These are phyloP conservation scores for Aspergillus mulundensis DNA, from an alignment of 495 filamentous ascomycete species.

Conservation along the genomic window DNA sequence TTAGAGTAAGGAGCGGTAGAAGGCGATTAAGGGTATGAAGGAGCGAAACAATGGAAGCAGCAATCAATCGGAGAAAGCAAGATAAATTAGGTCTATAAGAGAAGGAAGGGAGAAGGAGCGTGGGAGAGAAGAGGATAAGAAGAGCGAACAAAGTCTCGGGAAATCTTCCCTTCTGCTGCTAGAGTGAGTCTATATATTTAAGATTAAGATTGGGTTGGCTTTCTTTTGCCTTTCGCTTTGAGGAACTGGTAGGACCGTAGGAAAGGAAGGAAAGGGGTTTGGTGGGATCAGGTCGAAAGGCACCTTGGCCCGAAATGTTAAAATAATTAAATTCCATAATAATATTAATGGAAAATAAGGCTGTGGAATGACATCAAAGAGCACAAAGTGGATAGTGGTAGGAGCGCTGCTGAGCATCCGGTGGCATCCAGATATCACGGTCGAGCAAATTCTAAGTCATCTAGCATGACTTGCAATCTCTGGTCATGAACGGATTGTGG, in stretches of 20 bases:
- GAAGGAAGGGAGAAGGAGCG: slow-evolving; percentile 7
- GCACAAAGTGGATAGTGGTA: slow-evolving; percentile 6
- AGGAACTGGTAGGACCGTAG: neutral
- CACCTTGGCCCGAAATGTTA: slow-evolving; percentile 6
- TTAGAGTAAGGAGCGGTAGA: slow-evolving; percentile 17
- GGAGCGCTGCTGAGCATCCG: too few species aligned
- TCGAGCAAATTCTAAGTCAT: too few species aligned
- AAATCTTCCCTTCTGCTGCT: neutral
- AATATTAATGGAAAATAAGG: neutral
- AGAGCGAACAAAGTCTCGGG: neutral
- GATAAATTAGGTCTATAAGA: slow-evolving; percentile 8
- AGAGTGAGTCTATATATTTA: slow-evolving; percentile 4
- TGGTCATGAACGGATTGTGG: too few species aligned
- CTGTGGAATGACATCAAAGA: neutral
- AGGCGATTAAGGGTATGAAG: slow-evolving; percentile 3
- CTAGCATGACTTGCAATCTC: too few species aligned
- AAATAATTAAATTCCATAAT: neutral
- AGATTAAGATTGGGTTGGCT: slow-evolving; percentile 15
- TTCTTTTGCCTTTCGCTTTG: slow-evolving; percentile 18
- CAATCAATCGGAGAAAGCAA: slow-evolving; percentile 3
- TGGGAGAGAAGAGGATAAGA: neutral
- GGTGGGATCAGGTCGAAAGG: neutral
- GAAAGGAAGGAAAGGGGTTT: neutral
- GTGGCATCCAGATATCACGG: too few species aligned
- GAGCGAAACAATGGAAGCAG: slow-evolving; percentile 11